Conservation (phyloP, 805 yeast genomes). For the Lipomyces starkeyi region DNA sequence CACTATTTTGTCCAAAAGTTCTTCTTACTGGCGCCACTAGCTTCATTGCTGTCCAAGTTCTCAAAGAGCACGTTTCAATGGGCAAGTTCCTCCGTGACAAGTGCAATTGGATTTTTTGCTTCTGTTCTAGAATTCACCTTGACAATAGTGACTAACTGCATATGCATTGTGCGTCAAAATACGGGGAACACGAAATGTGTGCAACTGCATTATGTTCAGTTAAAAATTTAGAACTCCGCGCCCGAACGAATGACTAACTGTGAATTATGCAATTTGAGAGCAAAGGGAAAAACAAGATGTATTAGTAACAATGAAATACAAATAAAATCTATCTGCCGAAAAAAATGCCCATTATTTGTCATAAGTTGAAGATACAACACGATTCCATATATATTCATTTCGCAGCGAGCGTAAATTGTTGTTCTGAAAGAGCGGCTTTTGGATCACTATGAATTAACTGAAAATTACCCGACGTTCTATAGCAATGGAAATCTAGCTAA, state of each 20-base stretch:
- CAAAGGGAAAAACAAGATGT: background rate
- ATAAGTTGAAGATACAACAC: background rate
- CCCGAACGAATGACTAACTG: no score
- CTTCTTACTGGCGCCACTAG: slow-evolving; percentile 60
- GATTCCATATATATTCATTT: background rate
- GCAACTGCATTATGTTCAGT: no score
- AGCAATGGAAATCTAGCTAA: background rate
- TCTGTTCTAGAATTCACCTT: no score
- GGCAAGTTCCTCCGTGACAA: slow-evolving; percentile 51
- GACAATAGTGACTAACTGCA: no score
- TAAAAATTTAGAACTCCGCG: no score
- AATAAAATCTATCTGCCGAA: background rate
- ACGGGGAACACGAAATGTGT: no score
- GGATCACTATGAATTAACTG: background rate
- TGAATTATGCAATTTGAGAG: background rate
- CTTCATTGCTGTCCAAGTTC: slow-evolving; percentile 55
- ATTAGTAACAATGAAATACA: background rate
- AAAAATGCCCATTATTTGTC: background rate
- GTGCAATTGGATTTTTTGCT: no score
- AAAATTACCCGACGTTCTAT: background rate
- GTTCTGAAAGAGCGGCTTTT: background rate
- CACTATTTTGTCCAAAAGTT: no score
- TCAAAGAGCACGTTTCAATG: slow-evolving; percentile 48
- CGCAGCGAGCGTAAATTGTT: background rate
- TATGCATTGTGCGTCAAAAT: no score